These are phyloP conservation scores for Salix brachista DNA, from an alignment of 345 rosid species.

Conservation along the genomic window DNA sequence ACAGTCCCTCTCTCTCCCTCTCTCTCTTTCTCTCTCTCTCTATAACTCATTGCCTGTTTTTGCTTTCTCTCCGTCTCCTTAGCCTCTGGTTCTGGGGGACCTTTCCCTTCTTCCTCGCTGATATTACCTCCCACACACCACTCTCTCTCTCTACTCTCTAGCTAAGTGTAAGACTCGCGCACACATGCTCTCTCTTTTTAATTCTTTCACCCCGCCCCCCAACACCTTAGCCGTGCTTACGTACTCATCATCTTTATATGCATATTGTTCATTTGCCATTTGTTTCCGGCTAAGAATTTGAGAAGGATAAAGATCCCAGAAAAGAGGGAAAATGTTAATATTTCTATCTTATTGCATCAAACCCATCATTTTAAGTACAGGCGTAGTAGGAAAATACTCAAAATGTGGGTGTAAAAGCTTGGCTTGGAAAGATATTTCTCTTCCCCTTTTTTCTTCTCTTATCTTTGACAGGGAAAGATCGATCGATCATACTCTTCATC, in stretches of 20 bases:
- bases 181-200: not conserved
- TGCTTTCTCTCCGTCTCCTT: constrained; percentile 76
- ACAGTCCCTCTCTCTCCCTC: constrained; percentile 2
- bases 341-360: not conserved
- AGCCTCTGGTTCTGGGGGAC: constrained; percentile 76
- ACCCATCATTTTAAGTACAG: not conserved
- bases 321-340: constrained; percentile 18
- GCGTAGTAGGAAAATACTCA: not conserved
- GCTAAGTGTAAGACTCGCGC: not conserved
- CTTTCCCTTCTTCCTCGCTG: constrained; percentile 35
- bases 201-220: not conserved
- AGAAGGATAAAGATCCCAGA: not conserved
- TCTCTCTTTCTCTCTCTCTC: constrained; percentile 10
- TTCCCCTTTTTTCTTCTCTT: not conserved
- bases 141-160: constrained; percentile 17
- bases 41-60: constrained; percentile 6
- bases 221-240: constrained; percentile 16
- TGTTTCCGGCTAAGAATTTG: constrained; percentile 37
- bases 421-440: not conserved
- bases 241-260: constrained; percentile 52
- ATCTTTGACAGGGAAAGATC: not conserved
- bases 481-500: not conserved
- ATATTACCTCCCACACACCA: constrained; percentile 14
- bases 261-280: constrained; percentile 29
- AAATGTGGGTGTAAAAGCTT: not conserved